Conservation (phyloP, 1,284 basidiomycete species). For the Pseudozyma sp. region DNA sequence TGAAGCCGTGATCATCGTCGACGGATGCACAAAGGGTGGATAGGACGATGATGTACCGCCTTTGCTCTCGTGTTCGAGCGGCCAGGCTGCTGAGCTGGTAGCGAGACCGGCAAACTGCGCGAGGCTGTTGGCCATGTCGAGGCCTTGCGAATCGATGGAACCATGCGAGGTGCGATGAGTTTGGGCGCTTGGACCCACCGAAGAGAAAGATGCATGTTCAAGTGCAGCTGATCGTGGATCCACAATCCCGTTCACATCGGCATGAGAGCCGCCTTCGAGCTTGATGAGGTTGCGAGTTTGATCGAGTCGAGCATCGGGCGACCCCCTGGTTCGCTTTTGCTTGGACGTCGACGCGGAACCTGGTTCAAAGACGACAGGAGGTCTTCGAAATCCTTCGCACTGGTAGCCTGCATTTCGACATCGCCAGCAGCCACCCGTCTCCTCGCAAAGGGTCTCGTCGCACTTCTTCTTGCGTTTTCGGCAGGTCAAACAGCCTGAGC, state of each 20-base stretch:
- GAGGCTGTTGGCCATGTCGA: slow-evolving; percentile 31
- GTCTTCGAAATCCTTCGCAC: slow-evolving; percentile 41
- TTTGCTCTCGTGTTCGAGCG: slow-evolving; percentile 6
- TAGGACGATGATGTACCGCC: slow-evolving; percentile 7
- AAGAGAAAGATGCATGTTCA: slow-evolving; percentile 8
- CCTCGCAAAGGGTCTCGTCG: slow-evolving; percentile 43
- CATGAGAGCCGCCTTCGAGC: slow-evolving; percentile 10
- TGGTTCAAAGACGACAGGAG: slow-evolving; percentile 31
- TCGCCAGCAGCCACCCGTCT: slow-evolving; percentile 46
- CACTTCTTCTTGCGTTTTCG: slow-evolving; percentile 50
- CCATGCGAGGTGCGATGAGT: background rate
- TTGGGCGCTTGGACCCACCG: slow-evolving; percentile 5
- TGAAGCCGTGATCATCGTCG: slow-evolving; percentile 9
- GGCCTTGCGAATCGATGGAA: slow-evolving; percentile 11
- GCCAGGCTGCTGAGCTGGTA: slow-evolving; percentile 30
- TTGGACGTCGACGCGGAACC: slow-evolving; percentile 13
- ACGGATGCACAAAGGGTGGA: slow-evolving; percentile 1
- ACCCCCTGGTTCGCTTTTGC: slow-evolving; percentile 20
- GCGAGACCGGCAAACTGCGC: slow-evolving; percentile 41
- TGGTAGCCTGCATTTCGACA: slow-evolving; percentile 49
- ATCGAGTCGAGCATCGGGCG: slow-evolving; percentile 2
- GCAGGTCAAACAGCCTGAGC: slow-evolving; percentile 43
- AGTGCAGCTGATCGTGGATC: slow-evolving; percentile 14
- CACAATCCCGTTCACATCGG: slow-evolving; percentile 1
- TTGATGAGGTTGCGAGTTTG: slow-evolving; percentile 3